A percentile compares a stretch with the other conserved stretches of the same genome.
These are phyloP conservation scores for Dunaliella primolecta DNA, from an alignment of 139 green algal genomes.

Conservation along the genomic window DNA sequence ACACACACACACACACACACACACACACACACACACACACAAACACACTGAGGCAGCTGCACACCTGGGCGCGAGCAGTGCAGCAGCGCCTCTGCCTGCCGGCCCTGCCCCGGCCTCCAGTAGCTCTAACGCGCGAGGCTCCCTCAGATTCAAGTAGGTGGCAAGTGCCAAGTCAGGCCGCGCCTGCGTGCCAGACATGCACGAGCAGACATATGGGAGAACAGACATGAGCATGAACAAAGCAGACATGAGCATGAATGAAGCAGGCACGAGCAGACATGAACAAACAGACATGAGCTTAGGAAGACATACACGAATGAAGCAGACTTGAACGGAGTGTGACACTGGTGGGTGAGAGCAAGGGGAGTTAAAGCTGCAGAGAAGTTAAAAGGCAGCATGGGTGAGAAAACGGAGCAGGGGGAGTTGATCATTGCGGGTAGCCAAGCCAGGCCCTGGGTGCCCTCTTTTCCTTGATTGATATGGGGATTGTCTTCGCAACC, in stretches of 20 bases:
- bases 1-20: no score
- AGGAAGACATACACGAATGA: neutral
- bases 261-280: neutral
- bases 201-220: neutral
- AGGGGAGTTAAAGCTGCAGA: no score
- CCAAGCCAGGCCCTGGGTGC: no score
- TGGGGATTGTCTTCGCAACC: no score
- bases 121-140: constrained; percentile 35
- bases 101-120: constrained; percentile 10
- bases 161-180: constrained; percentile 70
- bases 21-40: no score
- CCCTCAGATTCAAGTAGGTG: constrained; percentile 65
- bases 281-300: neutral
- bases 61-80: neutral
- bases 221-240: neutral
- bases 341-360: no score
- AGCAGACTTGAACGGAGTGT: neutral
- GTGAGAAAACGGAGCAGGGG: no score
- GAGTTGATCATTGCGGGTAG: no score
- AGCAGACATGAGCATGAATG: neutral
- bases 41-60: no score
- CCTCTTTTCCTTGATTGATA: no score
- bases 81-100: constrained; percentile 3
- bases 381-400: no score
- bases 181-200: constrained; percentile 39